phyloP scores from a whole-genome alignment of 345 rosid species.

The sweet orange (Citrus sinensis) region DNA sequence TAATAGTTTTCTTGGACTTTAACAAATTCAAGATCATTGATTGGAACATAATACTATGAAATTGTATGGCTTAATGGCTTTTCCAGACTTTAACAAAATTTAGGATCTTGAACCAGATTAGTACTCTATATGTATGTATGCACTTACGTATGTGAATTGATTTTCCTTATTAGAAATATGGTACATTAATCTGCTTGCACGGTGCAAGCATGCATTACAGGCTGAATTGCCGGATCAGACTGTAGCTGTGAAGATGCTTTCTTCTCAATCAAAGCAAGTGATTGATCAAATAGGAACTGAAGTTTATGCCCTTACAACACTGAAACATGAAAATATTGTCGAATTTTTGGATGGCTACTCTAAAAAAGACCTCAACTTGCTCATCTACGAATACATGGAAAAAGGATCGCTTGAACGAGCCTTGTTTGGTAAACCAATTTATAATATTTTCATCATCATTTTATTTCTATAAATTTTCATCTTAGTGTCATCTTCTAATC shows the following conservation, averaged over 20 bases:
- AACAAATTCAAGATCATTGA: background rate
- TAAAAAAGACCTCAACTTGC: background rate
- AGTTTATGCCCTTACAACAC: background rate
- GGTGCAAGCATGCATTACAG: background rate
- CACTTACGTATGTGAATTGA: too few relatives aligned
- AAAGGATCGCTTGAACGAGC: background rate
- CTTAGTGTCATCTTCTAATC: too few relatives aligned
- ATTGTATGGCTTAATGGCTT: too few relatives aligned
- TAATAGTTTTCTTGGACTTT: accelerated
- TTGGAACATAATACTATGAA: too few relatives aligned
- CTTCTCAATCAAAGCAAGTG: background rate
- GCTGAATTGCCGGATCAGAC: background rate
- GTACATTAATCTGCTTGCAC: too few relatives aligned
- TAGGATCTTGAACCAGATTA: accelerated
- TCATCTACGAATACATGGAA: constrained; percentile 5
- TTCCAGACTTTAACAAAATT: too few relatives aligned
- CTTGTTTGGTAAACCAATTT: background rate
- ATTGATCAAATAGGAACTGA: background rate
- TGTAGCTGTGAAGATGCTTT: constrained; percentile 6
- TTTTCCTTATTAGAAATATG: too few relatives aligned
- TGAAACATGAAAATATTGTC: constrained; percentile 3
- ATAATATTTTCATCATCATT: background rate
- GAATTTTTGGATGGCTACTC: constrained; percentile 5
- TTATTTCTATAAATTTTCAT: too few relatives aligned
- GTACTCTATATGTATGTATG: too few relatives aligned